Evolutionary conservation across 805 yeast genomes (phyloP).

Genomic region (Starmerella ratchasimensis): DNA sequence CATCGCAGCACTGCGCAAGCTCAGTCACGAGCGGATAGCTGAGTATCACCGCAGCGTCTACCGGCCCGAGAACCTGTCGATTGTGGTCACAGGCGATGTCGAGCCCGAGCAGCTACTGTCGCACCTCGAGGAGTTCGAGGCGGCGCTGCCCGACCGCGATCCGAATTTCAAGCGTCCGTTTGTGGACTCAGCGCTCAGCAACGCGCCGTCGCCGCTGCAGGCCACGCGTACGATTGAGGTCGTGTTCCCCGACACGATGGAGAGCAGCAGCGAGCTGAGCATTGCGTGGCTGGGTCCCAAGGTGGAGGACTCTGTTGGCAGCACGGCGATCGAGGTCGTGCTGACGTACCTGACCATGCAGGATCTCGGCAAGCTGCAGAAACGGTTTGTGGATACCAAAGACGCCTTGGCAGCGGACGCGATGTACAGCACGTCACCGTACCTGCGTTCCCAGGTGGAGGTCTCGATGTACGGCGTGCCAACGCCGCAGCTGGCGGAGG

Average conservation of each 20-base stretch:
- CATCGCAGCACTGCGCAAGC: constrained; percentile 55
- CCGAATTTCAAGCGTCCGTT: constrained; percentile 51
- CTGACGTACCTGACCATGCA: constrained; percentile 64
- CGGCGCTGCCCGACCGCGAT: constrained; percentile 26
- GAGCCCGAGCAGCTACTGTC: constrained; percentile 56
- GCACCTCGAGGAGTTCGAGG: constrained; percentile 45
- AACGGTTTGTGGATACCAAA: constrained; percentile 46
- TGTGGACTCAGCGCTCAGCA: constrained; percentile 37
- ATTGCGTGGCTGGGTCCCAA: constrained; percentile 77
- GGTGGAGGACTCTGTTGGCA: constrained; percentile 36
- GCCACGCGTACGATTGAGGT: constrained; percentile 36
- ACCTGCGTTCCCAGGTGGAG: constrained; percentile 44
- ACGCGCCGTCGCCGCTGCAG: constrained; percentile 31
- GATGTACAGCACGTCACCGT: constrained; percentile 62
- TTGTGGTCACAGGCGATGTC: constrained; percentile 76
- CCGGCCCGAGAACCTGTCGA: constrained; percentile 70
- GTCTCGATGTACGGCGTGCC: constrained; percentile 61
- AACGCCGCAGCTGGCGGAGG: constrained; percentile 40
- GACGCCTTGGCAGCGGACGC: constrained; percentile 61
- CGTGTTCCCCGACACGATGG: constrained; percentile 82
- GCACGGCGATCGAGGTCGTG: constrained; percentile 58
- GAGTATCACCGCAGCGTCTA: constrained; percentile 60
- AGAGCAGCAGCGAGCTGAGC: constrained; percentile 59
- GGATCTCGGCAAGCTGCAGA: constrained; percentile 61
- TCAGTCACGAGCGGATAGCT: constrained; percentile 61